Evolutionary conservation across 257 asterid genomes (phyloP).

Genomic region (Ballota nigra): DNA sequence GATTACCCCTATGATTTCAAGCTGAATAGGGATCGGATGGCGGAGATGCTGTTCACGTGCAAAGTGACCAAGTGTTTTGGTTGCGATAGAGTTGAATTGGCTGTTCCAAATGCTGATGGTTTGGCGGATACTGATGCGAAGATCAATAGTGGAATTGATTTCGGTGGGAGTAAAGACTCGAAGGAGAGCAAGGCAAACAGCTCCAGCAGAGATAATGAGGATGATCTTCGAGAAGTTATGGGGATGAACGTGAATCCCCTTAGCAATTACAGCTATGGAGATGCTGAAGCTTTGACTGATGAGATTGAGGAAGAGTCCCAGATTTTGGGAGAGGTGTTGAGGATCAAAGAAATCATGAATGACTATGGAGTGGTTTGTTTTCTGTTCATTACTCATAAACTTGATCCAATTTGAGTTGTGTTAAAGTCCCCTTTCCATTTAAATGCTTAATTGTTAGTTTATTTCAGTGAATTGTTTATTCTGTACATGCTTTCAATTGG

Average conservation of each 20-base stretch:
- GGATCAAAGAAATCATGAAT: conserved; percentile 75
- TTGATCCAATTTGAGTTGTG: conserved; percentile 1
- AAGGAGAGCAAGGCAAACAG: conserved; percentile 60
- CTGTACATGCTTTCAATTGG: neutral
- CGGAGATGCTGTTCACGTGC: conserved; percentile 78
- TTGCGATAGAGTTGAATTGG: conserved; percentile 63
- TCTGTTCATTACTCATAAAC: conserved; percentile 8
- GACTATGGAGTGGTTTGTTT: conserved; percentile 56
- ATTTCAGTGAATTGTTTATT: neutral
- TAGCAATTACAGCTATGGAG: conserved; percentile 57
- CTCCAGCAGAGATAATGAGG: conserved; percentile 36
- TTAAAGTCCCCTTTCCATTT: neutral
- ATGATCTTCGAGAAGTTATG: conserved; percentile 30
- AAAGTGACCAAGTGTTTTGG: conserved; percentile 69
- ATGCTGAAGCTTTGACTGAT: conserved; percentile 85
- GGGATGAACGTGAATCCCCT: conserved; percentile 48
- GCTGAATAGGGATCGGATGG: conserved; percentile 77
- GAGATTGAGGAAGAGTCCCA: conserved; percentile 77
- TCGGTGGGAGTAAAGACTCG: conserved; percentile 53
- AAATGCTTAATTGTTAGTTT: neutral
- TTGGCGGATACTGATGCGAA: conserved; percentile 37
- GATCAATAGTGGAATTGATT: conserved; percentile 44
- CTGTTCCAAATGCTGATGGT: conserved; percentile 47
- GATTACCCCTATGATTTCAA: conserved; percentile 84
- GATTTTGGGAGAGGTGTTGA: conserved; percentile 57